These are phyloP conservation scores for Rhynchosporium graminicola DNA, from an alignment of 2,329 filamentous ascomycete genomes.

Conservation along the genomic window DNA sequence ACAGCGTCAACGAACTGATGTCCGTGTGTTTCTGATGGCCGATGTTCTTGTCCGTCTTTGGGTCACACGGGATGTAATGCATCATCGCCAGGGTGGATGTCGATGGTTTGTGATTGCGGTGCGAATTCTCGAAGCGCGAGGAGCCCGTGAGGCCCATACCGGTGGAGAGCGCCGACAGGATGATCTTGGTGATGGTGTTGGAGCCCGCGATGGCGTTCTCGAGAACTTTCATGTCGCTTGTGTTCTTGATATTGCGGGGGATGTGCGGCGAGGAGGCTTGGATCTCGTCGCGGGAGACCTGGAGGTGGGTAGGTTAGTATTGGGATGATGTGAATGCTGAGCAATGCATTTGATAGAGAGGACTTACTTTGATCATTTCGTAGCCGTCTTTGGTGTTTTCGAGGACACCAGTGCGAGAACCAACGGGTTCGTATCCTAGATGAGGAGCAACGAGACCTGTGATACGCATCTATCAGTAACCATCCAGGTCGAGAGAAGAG, in stretches of 20 bases:
- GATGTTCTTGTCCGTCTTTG: conserved; percentile 46
- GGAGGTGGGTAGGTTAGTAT: conserved; percentile 25
- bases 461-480: no score
- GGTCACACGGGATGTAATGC: conserved; percentile 53
- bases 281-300: conserved; percentile 53
- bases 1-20: conserved; percentile 55
- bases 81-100: conserved; percentile 56
- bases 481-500: no score
- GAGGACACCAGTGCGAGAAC: conserved; percentile 50
- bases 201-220: conserved; percentile 52
- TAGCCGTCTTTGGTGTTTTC: conserved; percentile 53
- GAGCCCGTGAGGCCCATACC: conserved; percentile 49
- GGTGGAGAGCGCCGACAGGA: conserved; percentile 45
- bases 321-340: no score
- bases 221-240: conserved; percentile 49
- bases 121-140: conserved; percentile 51
- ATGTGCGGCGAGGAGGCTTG: conserved; percentile 49
- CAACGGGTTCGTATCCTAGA: conserved; percentile 54
- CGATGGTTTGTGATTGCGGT: conserved; percentile 53
- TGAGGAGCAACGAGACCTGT: conserved; percentile 53
- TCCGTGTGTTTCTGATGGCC: conserved; percentile 60
- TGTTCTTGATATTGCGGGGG: conserved; percentile 51
- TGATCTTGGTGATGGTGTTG: conserved; percentile 51
- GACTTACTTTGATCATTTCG: conserved; percentile 52
- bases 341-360: not conserved